These are phyloP conservation scores for Xylariales sp. DNA, from an alignment of 2,329 filamentous ascomycete genomes.

Conservation along the genomic window DNA sequence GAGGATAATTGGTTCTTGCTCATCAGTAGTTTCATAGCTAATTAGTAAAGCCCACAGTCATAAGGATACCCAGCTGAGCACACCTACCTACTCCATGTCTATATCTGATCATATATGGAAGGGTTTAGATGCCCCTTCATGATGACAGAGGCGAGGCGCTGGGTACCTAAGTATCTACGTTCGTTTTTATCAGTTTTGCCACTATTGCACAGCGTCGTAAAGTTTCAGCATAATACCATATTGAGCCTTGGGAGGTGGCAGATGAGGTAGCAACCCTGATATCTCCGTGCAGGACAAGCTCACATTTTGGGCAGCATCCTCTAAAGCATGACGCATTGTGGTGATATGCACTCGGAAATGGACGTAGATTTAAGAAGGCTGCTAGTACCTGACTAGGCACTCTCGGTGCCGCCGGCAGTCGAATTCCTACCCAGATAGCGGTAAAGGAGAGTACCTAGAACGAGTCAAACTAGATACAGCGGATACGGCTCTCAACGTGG, in stretches of 20 bases:
- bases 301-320: neutral
- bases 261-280: neutral
- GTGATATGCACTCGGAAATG: neutral
- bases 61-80: neutral
- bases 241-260: neutral
- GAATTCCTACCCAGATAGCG: neutral
- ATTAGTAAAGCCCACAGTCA: neutral
- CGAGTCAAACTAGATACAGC: constrained; percentile 11
- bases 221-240: neutral
- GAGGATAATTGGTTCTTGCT: neutral
- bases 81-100: neutral
- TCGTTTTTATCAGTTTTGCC: neutral
- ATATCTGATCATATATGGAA: neutral
- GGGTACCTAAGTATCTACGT: neutral
- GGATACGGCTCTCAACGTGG: constrained; percentile 12
- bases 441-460: constrained; percentile 6
- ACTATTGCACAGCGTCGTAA: neutral
- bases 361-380: too few species aligned
- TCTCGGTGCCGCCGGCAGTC: neutral
- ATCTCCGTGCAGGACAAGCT: neutral
- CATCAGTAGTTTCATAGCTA: neutral
- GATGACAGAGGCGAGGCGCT: neutral
- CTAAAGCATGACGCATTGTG: neutral
- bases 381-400: neutral
- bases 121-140: neutral